Evolutionary conservation across 345 rosid species (phyloP).

Genomic region (Hibiscus tridactylites): DNA sequence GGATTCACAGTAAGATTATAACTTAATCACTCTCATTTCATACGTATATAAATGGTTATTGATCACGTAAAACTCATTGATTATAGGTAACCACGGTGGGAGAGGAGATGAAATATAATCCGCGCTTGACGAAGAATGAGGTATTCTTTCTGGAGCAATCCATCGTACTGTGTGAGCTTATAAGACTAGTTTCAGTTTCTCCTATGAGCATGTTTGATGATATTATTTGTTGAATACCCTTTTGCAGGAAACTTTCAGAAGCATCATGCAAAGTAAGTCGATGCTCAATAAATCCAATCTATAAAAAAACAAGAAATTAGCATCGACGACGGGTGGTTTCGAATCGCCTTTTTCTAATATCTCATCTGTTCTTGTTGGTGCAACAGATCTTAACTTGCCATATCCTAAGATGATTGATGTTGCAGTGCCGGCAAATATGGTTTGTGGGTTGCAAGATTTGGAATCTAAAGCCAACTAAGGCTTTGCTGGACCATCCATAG

Average conservation of each 20-base stretch:
- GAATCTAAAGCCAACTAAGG: conserved; percentile 15
- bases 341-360: neutral
- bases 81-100: conserved; percentile 86
- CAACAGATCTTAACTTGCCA: conserved; percentile 64
- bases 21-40: neutral
- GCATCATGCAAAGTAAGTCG: conserved; percentile 78
- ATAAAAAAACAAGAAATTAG: neutral
- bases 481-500: neutral
- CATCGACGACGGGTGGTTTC: neutral
- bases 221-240: neutral
- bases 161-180: neutral
- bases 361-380: neutral
- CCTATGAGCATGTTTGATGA: neutral
- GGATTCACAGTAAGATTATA: conserved; percentile 59
- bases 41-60: neutral
- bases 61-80: conserved; percentile 11
- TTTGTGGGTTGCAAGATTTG: conserved; percentile 77
- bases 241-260: conserved; percentile 68
- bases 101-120: conserved; percentile 76
- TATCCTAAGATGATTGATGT: conserved; percentile 91
- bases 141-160: conserved; percentile 17
- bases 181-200: neutral
- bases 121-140: conserved; percentile 79
- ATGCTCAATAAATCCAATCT: neutral
- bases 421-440: conserved; percentile 81